phyloP scores from a whole-genome alignment of 2,329 filamentous ascomycete species.

The Paecilomyces niveus region DNA sequence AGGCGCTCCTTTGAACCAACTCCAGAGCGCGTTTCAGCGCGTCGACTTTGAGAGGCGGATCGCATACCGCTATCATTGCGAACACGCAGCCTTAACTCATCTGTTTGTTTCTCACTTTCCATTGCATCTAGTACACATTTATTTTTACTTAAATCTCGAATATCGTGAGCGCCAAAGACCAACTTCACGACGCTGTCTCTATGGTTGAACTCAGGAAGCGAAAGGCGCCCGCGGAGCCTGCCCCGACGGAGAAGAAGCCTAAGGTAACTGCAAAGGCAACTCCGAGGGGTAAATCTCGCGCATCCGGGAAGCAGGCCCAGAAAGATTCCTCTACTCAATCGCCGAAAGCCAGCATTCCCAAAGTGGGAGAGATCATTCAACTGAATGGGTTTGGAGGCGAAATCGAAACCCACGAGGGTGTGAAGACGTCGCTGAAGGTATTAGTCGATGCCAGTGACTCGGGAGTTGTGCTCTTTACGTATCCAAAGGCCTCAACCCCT shows the following conservation, averaged over 20 bases:
- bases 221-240: conserved; percentile 45
- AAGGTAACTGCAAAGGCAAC: conserved; percentile 23
- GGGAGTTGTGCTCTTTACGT: conserved; percentile 89
- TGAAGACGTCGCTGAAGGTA: conserved; percentile 68
- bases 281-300: conserved; percentile 20
- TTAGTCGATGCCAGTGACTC: conserved; percentile 76
- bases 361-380: conserved; percentile 46
- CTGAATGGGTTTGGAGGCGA: conserved; percentile 57
- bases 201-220: conserved; percentile 58
- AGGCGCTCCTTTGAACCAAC: not conserved
- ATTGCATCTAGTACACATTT: not conserved
- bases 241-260: conserved; percentile 25
- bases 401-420: conserved; percentile 77
- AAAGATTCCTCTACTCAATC: conserved; percentile 9
- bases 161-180: not conserved
- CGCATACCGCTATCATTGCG: not conserved
- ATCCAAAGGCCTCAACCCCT: conserved; percentile 88
- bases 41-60: not conserved
- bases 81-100: not conserved
- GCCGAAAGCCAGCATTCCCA: conserved; percentile 13
- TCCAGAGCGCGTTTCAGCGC: not conserved
- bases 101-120: not conserved
- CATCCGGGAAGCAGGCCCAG: conserved; percentile 21
- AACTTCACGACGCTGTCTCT: not conserved
- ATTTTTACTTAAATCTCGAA: not conserved